Conservation (phyloP, 2,329 filamentous ascomycete genomes). For the Rugonectria rugulosa region DNA sequence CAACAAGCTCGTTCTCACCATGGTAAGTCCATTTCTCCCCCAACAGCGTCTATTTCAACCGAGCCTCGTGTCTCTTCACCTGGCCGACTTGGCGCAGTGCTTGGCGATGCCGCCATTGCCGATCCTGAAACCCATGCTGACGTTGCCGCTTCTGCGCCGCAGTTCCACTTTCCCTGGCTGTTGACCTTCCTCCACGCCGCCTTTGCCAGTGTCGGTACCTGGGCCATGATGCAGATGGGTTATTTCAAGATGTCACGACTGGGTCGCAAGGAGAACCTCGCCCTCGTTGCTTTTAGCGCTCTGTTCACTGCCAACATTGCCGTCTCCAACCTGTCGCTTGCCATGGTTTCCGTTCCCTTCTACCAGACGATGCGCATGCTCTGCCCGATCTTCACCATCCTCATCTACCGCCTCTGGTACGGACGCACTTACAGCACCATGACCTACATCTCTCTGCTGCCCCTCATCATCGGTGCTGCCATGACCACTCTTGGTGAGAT, state of each 20-base stretch:
- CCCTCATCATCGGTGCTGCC: slow-evolving; percentile 66
- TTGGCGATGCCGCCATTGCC: slow-evolving; percentile 4
- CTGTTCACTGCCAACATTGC: slow-evolving; percentile 71
- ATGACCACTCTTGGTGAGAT: slow-evolving; percentile 70
- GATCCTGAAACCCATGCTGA: slow-evolving; percentile 28
- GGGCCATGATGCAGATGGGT: slow-evolving; percentile 58
- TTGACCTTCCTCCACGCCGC: slow-evolving; percentile 65
- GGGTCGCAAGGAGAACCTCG: slow-evolving; percentile 59
- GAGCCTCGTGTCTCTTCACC: background rate
- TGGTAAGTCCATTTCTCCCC: slow-evolving; percentile 46
- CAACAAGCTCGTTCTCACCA: slow-evolving; percentile 65
- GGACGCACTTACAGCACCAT: slow-evolving; percentile 60
- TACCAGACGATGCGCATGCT: slow-evolving; percentile 71
- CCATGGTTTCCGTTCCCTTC: slow-evolving; percentile 70
- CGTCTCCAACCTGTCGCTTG: slow-evolving; percentile 68
- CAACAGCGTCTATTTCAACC: background rate
- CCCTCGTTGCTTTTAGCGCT: slow-evolving; percentile 65
- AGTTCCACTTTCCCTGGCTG: slow-evolving; percentile 69
- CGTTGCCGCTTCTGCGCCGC: slow-evolving; percentile 20
- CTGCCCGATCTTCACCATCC: slow-evolving; percentile 67
- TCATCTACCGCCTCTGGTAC: slow-evolving; percentile 66
- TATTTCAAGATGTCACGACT: slow-evolving; percentile 62
- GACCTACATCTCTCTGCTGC: slow-evolving; percentile 67
- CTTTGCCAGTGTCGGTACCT: slow-evolving; percentile 65
- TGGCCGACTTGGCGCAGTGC: background rate